Base-by-base conservation (phyloP, 768 basidiomycete species). In the Rhodotorula toruloides region DNA sequence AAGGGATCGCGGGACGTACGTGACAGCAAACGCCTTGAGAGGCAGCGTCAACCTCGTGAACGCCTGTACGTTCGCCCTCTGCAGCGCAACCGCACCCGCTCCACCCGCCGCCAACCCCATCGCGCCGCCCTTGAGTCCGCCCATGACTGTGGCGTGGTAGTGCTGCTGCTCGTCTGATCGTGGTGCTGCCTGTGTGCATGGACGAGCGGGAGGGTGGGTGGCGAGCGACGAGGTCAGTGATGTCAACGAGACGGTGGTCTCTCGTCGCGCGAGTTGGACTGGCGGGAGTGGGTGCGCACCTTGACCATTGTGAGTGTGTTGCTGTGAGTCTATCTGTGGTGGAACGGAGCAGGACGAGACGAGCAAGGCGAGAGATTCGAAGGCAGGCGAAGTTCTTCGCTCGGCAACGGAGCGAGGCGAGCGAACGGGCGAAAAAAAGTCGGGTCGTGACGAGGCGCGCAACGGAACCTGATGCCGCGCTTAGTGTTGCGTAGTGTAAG, bases 21-120 rank as follows among this genome's bases (percentile, higher is more conserved):
- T 65, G n/a, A 68, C 40, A 12, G 63, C 63, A n/a, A 73, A 70
- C 2, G 66, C 69, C 54, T 73, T 73, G 42, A 73, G 58, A 9
- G 72, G 66, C 37, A 68, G 64, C 0, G 72, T 73, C 19, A 73
- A 54, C 11, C 44, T 21, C 22, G 52, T 53, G 50, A 62, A 72
- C 2, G 63, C 62, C 25, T 42, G 40, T 6, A 72, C 60, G 13
- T 60, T 60, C 19, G 32, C 50, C 27, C 67, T 31, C 57, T 72
- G 70, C 7, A 61, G 32, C 10, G 66, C 70, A 9, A 68, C 21
- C 2, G 70, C 61, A 17, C 54, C 62, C 3, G 44, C 67, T 12
- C 43, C 42, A 10, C 58, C 67, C 14, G 29, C 54, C 4, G 50
- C 67, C 31, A 68, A 53, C 0, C 61, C 62, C n/a, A 40, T 31